Percentiles rank a stretch among this genome's conserved stretches.
Conservation (phyloP, 495 filamentous ascomycete genomes). For the Entonaema liquescens region DNA sequence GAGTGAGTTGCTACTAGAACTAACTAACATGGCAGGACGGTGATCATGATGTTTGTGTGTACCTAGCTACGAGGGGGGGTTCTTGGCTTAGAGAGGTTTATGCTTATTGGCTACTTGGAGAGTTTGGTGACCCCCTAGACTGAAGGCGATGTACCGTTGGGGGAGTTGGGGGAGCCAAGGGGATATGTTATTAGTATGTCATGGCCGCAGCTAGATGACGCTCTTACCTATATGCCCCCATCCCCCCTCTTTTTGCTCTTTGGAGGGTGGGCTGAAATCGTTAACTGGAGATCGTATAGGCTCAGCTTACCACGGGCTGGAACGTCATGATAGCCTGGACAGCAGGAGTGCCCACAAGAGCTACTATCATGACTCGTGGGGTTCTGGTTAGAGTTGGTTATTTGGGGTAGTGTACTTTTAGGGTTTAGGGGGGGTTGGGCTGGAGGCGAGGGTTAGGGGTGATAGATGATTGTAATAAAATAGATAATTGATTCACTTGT, state of each 20-base stretch:
- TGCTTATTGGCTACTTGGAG: background rate
- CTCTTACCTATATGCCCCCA: background rate
- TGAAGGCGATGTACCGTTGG: background rate
- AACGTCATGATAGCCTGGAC: background rate
- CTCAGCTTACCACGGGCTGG: background rate
- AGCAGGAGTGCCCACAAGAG: background rate
- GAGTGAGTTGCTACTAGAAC: background rate
- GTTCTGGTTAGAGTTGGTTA: background rate
- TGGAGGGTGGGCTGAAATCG: background rate
- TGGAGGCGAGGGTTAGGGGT: background rate
- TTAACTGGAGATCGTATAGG: background rate
- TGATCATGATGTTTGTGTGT: background rate
- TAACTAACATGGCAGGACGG: background rate
- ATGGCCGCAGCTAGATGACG: slow-evolving; percentile 1
- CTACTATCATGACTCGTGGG: background rate
- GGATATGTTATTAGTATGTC: background rate
- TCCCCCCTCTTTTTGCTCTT: background rate
- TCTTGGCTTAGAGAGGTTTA: background rate
- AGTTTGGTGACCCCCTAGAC: background rate
- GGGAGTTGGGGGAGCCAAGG: background rate
- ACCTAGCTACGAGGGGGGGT: background rate
- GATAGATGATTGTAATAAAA: background rate
- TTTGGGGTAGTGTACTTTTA: background rate
- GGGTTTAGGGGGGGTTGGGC: background rate
- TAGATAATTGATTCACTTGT: background rate